phyloP scores from a whole-genome alignment of 495 filamentous ascomycete genomes.

The Penicillium canariense region DNA sequence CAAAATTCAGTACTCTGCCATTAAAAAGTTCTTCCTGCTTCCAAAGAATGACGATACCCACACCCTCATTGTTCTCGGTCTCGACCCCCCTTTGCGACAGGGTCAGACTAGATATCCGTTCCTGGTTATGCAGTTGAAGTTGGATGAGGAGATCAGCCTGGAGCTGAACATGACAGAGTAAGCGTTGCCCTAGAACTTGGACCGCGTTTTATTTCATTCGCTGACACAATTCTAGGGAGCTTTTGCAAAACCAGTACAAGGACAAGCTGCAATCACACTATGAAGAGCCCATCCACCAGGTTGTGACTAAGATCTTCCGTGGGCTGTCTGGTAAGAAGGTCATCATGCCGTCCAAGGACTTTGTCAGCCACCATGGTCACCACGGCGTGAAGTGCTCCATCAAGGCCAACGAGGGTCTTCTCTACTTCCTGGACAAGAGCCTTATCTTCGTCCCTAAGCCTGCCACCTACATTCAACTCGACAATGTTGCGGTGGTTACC shows the following conservation, averaged over 20 bases:
- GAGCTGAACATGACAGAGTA: conserved; percentile 97
- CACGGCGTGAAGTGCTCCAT: conserved; percentile 98
- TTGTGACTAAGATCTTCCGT: conserved; percentile 91
- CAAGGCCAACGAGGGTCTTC: conserved; percentile 95
- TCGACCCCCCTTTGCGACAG: conserved; percentile 94
- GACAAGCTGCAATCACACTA: conserved; percentile 85
- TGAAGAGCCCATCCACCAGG: conserved; percentile 85
- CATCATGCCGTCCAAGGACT: conserved; percentile 89
- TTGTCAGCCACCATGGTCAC: conserved; percentile 86
- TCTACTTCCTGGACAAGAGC: conserved; percentile 96
- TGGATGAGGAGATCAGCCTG: conserved; percentile 94
- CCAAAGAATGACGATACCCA: conserved; percentile 97
- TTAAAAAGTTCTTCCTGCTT: conserved; percentile 98
- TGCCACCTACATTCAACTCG: conserved; percentile 91
- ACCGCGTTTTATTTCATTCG: background rate
- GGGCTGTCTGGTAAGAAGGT: conserved; percentile 93
- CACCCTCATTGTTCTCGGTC: conserved; percentile 87
- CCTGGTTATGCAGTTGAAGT: conserved; percentile 98
- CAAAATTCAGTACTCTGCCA: conserved; percentile 95
- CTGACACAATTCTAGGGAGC: conserved; percentile 42
- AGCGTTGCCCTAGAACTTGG: conserved; percentile 26
- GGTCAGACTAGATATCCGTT: conserved; percentile 98
- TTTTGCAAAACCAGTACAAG: conserved; percentile 79
- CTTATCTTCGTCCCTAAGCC: conserved; percentile 99
- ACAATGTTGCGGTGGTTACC: conserved; percentile 82